Percentiles rank a stretch among this genome's conserved stretches.
phyloP scores from a whole-genome alignment of 2,329 filamentous ascomycete genomes.

The Arthrobotrys pseudoclavata region DNA sequence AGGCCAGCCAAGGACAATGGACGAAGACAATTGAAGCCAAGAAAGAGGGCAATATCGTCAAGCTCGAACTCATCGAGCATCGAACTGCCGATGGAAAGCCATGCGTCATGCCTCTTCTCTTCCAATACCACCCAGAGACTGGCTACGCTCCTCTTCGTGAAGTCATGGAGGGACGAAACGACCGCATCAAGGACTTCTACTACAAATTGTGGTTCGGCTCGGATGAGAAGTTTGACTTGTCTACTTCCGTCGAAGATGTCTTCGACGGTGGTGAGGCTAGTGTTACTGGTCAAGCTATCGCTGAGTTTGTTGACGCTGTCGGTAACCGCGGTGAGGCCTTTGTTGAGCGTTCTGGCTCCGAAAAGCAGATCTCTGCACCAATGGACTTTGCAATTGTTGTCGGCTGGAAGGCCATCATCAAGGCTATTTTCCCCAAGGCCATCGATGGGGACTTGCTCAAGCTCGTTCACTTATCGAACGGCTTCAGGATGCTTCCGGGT shows the following conservation, averaged over 20 bases:
- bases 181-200: slow-evolving; percentile 99
- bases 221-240: slow-evolving; percentile 83
- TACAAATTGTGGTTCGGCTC: slow-evolving; percentile 94
- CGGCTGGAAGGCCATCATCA: slow-evolving; percentile 98
- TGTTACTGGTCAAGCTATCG: slow-evolving; percentile 92
- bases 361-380: slow-evolving; percentile 89
- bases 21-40: slow-evolving; percentile 86
- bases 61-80: slow-evolving; percentile 92
- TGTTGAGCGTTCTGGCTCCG: slow-evolving; percentile 83
- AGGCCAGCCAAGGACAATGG: slow-evolving; percentile 71
- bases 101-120: slow-evolving; percentile 85
- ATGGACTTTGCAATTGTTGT: slow-evolving; percentile 99
- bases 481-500: slow-evolving; percentile 97
- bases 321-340: slow-evolving; percentile 98
- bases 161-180: slow-evolving; percentile 95
- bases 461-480: slow-evolving; percentile 95
- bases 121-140: slow-evolving; percentile 93
- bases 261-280: slow-evolving; percentile 91
- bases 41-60: slow-evolving; percentile 81
- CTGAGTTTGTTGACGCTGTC: slow-evolving; percentile 98
- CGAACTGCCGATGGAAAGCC: slow-evolving; percentile 86
- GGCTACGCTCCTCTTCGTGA: slow-evolving; percentile 98
- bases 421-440: slow-evolving; percentile 96
- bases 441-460: slow-evolving; percentile 97
- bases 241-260: slow-evolving; percentile 84